Evolutionary conservation across 2,329 filamentous ascomycete genomes (phyloP).

Genomic region (Aureobasidium sp.): DNA sequence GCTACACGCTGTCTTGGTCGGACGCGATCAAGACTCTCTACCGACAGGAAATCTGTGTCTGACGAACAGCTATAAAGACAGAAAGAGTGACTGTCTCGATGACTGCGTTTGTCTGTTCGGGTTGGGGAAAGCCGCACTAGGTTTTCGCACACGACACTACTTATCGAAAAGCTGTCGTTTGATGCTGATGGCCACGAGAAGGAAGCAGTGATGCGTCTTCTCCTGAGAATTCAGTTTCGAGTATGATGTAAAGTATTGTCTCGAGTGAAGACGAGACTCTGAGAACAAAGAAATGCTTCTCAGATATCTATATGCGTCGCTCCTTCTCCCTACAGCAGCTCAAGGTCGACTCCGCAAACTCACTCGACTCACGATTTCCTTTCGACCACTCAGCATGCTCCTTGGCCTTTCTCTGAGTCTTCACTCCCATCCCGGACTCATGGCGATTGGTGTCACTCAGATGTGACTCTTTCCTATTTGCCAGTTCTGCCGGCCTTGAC

Average conservation of each 20-base stretch:
- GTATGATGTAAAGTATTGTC: neutral
- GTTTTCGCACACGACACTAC: conserved; percentile 6
- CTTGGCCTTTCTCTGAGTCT: neutral
- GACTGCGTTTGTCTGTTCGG: conserved; percentile 1
- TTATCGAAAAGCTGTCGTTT: conserved; percentile 4
- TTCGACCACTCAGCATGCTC: neutral
- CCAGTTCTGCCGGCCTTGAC: neutral
- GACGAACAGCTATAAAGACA: neutral
- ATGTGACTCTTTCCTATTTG: neutral
- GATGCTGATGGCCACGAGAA: neutral
- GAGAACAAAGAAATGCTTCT: neutral
- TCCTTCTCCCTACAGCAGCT: neutral
- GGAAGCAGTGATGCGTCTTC: neutral
- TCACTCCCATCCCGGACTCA: neutral
- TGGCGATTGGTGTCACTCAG: neutral
- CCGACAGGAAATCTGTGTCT: neutral
- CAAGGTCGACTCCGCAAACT: neutral
- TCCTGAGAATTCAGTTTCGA: neutral
- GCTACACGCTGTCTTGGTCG: neutral
- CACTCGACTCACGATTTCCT: neutral
- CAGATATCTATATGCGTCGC: neutral
- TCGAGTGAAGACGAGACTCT: neutral
- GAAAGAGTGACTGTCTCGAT: neutral
- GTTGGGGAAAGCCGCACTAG: conserved; percentile 1
- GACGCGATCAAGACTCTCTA: neutral